Percentiles rank a stretch among this genome's conserved stretches.
These are phyloP conservation scores for Lonicera japonica DNA, from an alignment of 129 eudicot genomes.

Conservation along the genomic window DNA sequence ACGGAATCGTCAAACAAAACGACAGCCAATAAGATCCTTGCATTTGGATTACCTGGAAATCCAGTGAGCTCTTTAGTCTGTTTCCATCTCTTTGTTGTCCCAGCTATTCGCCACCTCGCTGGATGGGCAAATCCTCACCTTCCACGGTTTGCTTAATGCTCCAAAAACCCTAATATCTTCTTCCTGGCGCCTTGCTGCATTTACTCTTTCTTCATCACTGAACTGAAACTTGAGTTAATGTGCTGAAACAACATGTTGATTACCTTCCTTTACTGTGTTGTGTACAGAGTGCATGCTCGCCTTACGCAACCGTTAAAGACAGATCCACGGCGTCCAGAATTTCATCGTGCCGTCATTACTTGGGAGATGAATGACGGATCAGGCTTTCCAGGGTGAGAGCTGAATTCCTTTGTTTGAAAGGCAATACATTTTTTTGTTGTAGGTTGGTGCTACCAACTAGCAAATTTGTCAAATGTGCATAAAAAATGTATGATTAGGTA, in stretches of 20 bases:
- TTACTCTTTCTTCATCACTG: neutral
- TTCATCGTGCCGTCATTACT: constrained; percentile 66
- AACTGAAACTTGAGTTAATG: neutral
- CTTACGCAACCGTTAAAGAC: constrained; percentile 64
- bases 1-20: constrained; percentile 31
- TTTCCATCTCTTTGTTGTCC: constrained; percentile 86
- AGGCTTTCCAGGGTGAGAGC: constrained; percentile 64
- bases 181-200: too few species aligned
- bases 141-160: too few species aligned
- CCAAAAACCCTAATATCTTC: neutral
- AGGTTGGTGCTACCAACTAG: neutral
- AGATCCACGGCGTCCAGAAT: constrained; percentile 56
- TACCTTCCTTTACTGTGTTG: neutral
- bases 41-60: constrained; percentile 96
- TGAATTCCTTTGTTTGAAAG: neutral
- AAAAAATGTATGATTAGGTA: too few species aligned
- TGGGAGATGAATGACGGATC: constrained; percentile 63
- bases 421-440: constrained; percentile 7
- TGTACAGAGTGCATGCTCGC: constrained; percentile 68
- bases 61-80: constrained; percentile 95
- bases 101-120: constrained; percentile 69
- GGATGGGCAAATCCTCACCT: constrained; percentile 83
- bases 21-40: constrained; percentile 42
- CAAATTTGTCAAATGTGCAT: too few species aligned
- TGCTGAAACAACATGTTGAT: too few species aligned